Evolutionary conservation across 768 basidiomycete species (phyloP).

Genomic region (Podaxis sp.): DNA sequence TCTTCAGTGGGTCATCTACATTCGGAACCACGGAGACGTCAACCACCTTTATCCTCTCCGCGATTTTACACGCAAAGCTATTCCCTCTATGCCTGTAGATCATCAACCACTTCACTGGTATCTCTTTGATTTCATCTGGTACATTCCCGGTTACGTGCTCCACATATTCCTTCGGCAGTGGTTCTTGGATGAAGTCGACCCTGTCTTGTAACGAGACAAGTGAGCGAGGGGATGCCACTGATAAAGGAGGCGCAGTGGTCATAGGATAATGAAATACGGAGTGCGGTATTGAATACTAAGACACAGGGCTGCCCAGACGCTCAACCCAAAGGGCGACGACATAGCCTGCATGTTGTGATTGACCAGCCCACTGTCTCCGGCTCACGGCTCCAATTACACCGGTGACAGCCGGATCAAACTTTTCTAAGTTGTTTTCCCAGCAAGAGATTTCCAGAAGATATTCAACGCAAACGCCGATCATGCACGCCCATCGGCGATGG

Average conservation of each 20-base stretch:
- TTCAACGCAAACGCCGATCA: too few relatives aligned
- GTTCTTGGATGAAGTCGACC: slow-evolving; percentile 20
- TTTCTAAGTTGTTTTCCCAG: too few relatives aligned
- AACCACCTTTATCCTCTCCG: slow-evolving; percentile 28
- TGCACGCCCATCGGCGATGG: too few relatives aligned
- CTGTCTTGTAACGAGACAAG: not conserved
- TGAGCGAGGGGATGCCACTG: not conserved
- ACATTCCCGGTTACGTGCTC: slow-evolving; percentile 36
- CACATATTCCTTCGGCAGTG: slow-evolving; percentile 24
- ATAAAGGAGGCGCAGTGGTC: not conserved
- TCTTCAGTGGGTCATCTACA: slow-evolving; percentile 32
- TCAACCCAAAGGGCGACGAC: not conserved
- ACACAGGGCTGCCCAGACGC: not conserved
- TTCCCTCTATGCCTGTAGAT: slow-evolving; percentile 28
- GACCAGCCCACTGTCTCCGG: too few relatives aligned
- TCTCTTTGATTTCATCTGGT: slow-evolving; percentile 33
- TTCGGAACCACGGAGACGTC: slow-evolving; percentile 42
- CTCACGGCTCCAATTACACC: too few relatives aligned
- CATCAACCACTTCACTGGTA: slow-evolving; percentile 38
- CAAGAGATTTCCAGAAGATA: too few relatives aligned
- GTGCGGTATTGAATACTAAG: not conserved
- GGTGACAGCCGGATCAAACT: too few relatives aligned
- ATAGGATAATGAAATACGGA: not conserved
- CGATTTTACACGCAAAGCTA: slow-evolving; percentile 31
- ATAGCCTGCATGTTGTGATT: too few relatives aligned